Base-by-base conservation (phyloP, 345 rosid species). In the Balakata baccata region DNA sequence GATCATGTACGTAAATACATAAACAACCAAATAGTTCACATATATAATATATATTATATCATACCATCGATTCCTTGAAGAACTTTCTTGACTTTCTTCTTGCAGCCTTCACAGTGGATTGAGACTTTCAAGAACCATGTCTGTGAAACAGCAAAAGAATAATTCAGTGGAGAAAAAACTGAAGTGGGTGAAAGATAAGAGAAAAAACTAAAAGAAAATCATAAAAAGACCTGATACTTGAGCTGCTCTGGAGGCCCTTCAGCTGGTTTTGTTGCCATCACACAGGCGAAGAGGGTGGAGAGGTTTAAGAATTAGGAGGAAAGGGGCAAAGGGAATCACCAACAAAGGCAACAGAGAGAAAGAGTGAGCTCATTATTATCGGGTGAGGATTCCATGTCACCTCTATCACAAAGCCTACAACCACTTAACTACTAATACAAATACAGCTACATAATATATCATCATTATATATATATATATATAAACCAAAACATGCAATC, bases 81-180 rank as follows among this genome's bases (percentile, higher is more conserved):
- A 76, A 87, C 72, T 81, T 83, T 89, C 83, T 75, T 89, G 76
- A 90, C 93, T 78, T 90, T 85, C 79, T 83, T 87, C 85, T 81
- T 85, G 87, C 96, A 90, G 70, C 96, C 93, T 78, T 87, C 83
- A 39, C 93, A 90, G 81, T 90, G 93, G 74, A 90, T 86, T 58
- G 82, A 82, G 49, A 89, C 93, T 80, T 77, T 90, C 77, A 90
- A 61, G 18, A 74, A 81, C 92, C 92, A 90, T 66, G 88, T 90
- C 96, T 87, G 80, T 17, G 64, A 64, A 9, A 14, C 22, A 65
- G 37, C n/a, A 20, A 54, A 34, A 41, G 18, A 25, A 0, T 60
- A 17, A 43, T 23, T 7, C 56, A 25, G 16, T 4, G 18, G 45
- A 17, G 20, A 18, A 37, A 2, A n/a, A 47, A 29, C 0, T 29